Evolutionary conservation across 164 flowering plant genomes (phyloP), one percentile per base, ranked within the genome.

Genomic region (Chimonanthus salicifolius): DNA sequence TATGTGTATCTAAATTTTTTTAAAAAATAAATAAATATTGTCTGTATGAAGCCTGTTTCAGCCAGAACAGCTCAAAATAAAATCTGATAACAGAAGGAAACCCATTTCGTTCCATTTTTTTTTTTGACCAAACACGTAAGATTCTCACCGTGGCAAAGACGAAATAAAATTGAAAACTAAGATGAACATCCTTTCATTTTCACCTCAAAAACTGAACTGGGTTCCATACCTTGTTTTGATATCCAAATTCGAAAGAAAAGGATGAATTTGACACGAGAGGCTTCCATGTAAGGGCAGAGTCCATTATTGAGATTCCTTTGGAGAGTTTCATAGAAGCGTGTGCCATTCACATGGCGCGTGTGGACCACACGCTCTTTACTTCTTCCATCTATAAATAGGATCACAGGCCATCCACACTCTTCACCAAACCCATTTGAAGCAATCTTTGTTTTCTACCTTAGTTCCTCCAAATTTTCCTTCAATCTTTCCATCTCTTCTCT

Each of bases 231-330:
- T 54, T 54, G 60, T 10, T 54, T 3, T 54, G 60, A 54, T 54
- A 54, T 13, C n/a, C 60, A 54, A 54, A 54, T 54, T 10, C 68
- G 18, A 33, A 16, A 6, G 64, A 58, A 47, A 9, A 71, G 16
- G 43, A 16, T 5, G 58, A 20, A 62, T 18, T 62, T 54, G 77
- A 75, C 73, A 62, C 18, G 44, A 69, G 72, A 62, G 77, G 73
- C 50, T 49, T 9, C 5, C n/a, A 49, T 58, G 15, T 5, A 21
- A 10, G 6, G 67, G 8, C 44, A 18, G 21, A 72, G 72, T 75
- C 68, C 69, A 62, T 62, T 49, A 70, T 69, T 63, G 51, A 69
- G 77, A 75, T 75, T 75, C 72, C 77, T 49, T 69, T 49, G 69
- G 73, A 11, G 33, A 7, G 18, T 74, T 62, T 20, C 48, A 10